Evolutionary conservation across 1,284 basidiomycete genomes (phyloP).

Genomic region (Heterobasidion parviporum): DNA sequence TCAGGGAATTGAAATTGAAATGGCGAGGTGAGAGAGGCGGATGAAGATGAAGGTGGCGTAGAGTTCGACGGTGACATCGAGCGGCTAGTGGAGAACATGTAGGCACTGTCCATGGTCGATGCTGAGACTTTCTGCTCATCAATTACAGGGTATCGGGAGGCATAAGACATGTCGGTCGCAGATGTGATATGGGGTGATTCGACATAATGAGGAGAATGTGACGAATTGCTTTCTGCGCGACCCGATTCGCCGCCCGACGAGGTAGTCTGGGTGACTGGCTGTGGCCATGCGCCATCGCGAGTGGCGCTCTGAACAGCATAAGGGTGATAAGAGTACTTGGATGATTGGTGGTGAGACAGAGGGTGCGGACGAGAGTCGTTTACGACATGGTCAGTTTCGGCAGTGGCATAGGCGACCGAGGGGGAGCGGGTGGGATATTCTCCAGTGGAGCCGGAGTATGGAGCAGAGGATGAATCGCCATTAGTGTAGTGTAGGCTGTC

Average conservation of each 20-base stretch:
- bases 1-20: constrained; percentile 59
- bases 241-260: constrained; percentile 37
- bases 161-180: constrained; percentile 42
- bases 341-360: constrained; percentile 23
- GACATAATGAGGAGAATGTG: constrained; percentile 43
- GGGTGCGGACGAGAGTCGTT: constrained; percentile 5
- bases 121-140: constrained; percentile 58
- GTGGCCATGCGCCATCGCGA: constrained; percentile 47
- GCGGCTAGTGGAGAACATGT: constrained; percentile 59
- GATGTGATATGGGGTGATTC: constrained; percentile 54
- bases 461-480: constrained; percentile 33
- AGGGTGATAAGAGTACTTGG: constrained; percentile 46
- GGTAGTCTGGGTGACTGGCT: constrained; percentile 32
- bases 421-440: constrained; percentile 15
- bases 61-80: constrained; percentile 61
- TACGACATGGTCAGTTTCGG: constrained; percentile 9
- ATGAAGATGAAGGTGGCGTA: constrained; percentile 58
- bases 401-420: constrained; percentile 13
- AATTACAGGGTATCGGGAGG: constrained; percentile 36
- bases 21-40: constrained; percentile 52
- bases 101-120: constrained; percentile 44
- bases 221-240: constrained; percentile 32
- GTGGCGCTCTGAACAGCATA: constrained; percentile 41
- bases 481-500: constrained; percentile 29
- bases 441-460: constrained; percentile 26